phyloP scores from a whole-genome alignment of 305 asterid species.

The Fraxinus floribunda region DNA sequence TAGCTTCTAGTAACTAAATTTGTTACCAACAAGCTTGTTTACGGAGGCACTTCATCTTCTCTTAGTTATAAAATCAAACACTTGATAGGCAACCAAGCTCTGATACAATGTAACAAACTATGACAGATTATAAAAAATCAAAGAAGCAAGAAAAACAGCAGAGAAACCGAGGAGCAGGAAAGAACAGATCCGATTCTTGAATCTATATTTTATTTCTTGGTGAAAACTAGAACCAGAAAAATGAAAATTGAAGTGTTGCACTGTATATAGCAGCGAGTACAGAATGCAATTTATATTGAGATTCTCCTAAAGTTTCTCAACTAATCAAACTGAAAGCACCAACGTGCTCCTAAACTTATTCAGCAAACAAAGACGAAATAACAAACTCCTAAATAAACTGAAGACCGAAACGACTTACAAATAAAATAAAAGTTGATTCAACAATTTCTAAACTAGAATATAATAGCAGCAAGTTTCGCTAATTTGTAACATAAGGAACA shows the following conservation, averaged over 20 bases:
- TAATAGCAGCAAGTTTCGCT: neutral
- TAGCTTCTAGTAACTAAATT: too few species aligned
- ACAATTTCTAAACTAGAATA: neutral
- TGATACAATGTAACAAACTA: too few species aligned
- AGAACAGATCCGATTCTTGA: neutral
- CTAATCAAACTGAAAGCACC: neutral
- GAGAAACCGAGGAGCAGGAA: neutral
- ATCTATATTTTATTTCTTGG: neutral
- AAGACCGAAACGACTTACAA: neutral
- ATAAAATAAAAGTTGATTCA: neutral
- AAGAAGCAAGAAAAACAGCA: neutral
- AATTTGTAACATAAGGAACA: neutral
- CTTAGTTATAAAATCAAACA: too few species aligned
- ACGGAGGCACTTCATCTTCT: too few species aligned
- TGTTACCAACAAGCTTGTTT: too few species aligned
- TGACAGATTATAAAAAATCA: neutral
- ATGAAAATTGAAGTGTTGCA: neutral
- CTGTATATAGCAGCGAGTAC: neutral
- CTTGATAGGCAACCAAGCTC: too few species aligned
- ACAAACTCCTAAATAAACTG: neutral
- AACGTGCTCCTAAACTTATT: neutral
- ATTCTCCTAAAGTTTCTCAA: neutral
- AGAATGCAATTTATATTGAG: conserved; percentile 33
- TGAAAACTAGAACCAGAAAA: neutral
- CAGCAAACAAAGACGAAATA: neutral